Percentiles rank a stretch among this genome's conserved stretches.
These are phyloP conservation scores for Claviceps sp. DNA, from an alignment of 2,329 filamentous ascomycete genomes.

Conservation along the genomic window DNA sequence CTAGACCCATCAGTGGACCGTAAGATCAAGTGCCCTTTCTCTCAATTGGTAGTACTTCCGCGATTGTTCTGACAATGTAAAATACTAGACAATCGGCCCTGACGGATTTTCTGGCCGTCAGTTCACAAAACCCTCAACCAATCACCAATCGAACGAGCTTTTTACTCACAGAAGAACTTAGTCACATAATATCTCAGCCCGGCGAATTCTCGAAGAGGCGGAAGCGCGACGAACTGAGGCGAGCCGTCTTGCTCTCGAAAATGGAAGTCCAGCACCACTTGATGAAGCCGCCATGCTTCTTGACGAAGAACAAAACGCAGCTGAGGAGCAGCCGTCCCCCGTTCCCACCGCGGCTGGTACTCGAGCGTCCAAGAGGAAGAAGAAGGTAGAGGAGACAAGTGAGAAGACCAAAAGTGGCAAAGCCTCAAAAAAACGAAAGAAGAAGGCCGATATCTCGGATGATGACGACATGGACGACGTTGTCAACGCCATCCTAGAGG, in stretches of 20 bases:
- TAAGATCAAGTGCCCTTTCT: slow-evolving; percentile 12
- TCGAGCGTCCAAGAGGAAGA: slow-evolving; percentile 23
- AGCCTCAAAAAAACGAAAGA: slow-evolving; percentile 40
- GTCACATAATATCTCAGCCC: slow-evolving; percentile 59
- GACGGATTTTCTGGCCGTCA: slow-evolving; percentile 38
- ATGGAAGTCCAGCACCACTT: slow-evolving; percentile 11
- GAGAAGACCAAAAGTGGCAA: slow-evolving; percentile 52
- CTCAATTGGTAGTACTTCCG: not conserved
- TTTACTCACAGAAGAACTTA: slow-evolving; percentile 18
- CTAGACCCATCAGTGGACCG: slow-evolving; percentile 26
- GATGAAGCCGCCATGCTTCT: slow-evolving; percentile 4
- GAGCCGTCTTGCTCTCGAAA: slow-evolving; percentile 10
- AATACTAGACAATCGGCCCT: slow-evolving; percentile 33
- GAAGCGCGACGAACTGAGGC: slow-evolving; percentile 32
- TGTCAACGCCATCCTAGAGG: slow-evolving; percentile 33
- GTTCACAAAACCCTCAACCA: slow-evolving; percentile 7
- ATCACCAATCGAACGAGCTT: not conserved
- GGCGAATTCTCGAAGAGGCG: slow-evolving; percentile 38
- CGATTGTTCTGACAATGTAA: slow-evolving; percentile 4
- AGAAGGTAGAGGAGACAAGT: slow-evolving; percentile 37
- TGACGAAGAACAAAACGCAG: slow-evolving; percentile 12
- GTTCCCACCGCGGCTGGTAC: slow-evolving; percentile 14
- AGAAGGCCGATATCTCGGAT: slow-evolving; percentile 21
- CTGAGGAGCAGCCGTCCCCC: slow-evolving; percentile 15
- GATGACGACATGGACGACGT: slow-evolving; percentile 33